phyloP scores from a whole-genome alignment of 1,284 basidiomycete genomes.

The Cutaneotrichosporon sp. region DNA sequence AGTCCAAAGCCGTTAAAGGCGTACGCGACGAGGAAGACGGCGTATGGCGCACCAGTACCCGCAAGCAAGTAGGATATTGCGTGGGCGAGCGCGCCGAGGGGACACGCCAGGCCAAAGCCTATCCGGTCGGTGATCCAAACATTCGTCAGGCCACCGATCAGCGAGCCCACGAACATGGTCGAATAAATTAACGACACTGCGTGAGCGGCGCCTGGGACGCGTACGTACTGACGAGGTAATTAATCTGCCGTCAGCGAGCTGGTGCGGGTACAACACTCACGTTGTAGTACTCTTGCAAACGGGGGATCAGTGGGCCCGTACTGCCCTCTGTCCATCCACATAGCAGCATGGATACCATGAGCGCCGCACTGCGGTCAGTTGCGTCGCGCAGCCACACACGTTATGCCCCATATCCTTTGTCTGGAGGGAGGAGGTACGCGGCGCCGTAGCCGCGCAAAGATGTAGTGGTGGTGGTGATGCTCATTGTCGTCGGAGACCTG shows the following conservation, averaged over 20 bases:
- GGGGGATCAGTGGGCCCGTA: slow-evolving; percentile 16
- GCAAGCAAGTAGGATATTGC: slow-evolving; percentile 8
- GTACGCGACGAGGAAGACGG: slow-evolving; percentile 12
- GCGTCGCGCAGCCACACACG: not conserved
- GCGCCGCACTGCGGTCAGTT: slow-evolving; percentile 8
- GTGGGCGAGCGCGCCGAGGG: slow-evolving; percentile 5
- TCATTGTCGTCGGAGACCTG: not conserved
- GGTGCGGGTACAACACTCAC: slow-evolving; percentile 2
- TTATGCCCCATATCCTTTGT: not conserved
- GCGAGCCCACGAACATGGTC: slow-evolving; percentile 8
- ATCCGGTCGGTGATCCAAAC: slow-evolving; percentile 56
- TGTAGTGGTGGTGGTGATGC: slow-evolving; percentile 8
- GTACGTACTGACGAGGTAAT: slow-evolving; percentile 17
- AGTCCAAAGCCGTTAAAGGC: slow-evolving; percentile 15
- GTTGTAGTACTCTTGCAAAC: slow-evolving; percentile 16
- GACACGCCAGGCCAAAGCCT: slow-evolving; percentile 58
- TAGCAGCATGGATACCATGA: slow-evolving; percentile 16
- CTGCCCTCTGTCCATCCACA: slow-evolving; percentile 20
- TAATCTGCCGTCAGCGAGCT: slow-evolving; percentile 9
- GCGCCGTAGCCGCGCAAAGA: slow-evolving; percentile 11
- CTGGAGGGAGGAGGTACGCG: slow-evolving; percentile 3
- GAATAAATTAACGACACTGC: slow-evolving; percentile 16
- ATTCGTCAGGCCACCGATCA: slow-evolving; percentile 41
- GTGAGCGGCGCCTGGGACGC: not conserved
- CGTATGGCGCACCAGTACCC: slow-evolving; percentile 13